Conservation (phyloP, 2,329 filamentous ascomycete genomes). For the Ceratocystis papillata region DNA sequence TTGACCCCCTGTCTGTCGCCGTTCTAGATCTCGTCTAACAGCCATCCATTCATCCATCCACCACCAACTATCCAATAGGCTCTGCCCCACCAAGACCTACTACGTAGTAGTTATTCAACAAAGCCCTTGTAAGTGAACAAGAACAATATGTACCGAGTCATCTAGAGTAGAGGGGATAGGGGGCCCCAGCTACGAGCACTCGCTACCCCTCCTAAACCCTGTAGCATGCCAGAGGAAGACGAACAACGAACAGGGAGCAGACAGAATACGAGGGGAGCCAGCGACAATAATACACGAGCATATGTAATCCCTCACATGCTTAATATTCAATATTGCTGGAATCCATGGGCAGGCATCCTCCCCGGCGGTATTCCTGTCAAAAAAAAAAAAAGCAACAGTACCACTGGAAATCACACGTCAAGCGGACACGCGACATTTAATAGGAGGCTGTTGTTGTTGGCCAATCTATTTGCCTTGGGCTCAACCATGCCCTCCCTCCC, state of each 20-base stretch:
- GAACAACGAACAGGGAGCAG: neutral
- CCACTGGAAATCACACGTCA: neutral
- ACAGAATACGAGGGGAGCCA: neutral
- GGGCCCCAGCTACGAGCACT: too few relatives aligned
- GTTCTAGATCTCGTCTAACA: slow-evolving; percentile 8
- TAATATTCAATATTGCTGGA: neutral
- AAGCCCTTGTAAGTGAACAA: neutral
- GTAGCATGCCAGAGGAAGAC: neutral
- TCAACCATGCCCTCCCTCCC: neutral
- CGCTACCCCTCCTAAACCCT: neutral
- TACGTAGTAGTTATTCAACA: neutral
- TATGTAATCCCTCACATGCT: neutral
- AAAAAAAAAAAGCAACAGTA: neutral
- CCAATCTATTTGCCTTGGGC: neutral
- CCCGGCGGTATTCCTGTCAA: neutral
- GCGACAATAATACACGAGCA: neutral
- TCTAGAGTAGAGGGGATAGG: neutral
- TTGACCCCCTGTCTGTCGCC: neutral
- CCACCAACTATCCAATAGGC: neutral
- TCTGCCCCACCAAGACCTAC: neutral
- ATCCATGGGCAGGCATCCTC: neutral
- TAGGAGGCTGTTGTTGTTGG: neutral
- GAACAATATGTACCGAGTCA: neutral
- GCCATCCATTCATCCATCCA: neutral
- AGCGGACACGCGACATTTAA: neutral